phyloP scores from a whole-genome alignment of 2,329 filamentous ascomycete genomes.

The Orbilia javanica region DNA sequence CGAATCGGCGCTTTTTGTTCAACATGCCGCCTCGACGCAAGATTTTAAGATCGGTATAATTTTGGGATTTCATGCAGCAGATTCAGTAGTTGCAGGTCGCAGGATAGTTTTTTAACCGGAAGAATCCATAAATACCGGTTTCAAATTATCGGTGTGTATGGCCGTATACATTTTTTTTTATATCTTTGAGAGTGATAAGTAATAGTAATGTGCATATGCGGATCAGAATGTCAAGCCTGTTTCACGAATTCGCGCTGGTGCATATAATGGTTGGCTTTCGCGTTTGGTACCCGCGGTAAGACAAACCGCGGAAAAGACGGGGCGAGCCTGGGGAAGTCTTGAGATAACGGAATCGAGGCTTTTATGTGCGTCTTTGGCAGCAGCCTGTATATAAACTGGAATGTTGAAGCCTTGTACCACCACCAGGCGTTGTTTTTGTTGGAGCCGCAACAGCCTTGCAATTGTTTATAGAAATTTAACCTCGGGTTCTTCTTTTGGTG shows the following conservation, averaged over 20 bases:
- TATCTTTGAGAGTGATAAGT: neutral
- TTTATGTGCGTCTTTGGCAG: neutral
- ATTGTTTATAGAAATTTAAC: neutral
- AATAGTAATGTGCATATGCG: neutral
- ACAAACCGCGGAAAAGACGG: neutral
- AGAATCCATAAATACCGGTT: neutral
- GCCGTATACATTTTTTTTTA: neutral
- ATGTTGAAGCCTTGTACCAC: conserved; percentile 5
- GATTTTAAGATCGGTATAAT: neutral
- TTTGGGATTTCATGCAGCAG: neutral
- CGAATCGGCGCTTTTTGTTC: conserved; percentile 3
- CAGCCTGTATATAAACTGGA: neutral
- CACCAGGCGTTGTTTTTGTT: conserved; percentile 8
- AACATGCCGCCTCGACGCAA: conserved; percentile 14
- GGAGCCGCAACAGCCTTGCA: conserved; percentile 19
- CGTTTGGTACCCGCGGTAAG: neutral
- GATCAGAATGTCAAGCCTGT: neutral
- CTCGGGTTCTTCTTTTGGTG: too few relatives aligned
- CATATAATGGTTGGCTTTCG: conserved; percentile 1
- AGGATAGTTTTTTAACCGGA: neutral
- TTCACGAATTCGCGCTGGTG: conserved; percentile 17
- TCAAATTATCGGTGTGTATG: neutral
- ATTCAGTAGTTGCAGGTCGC: neutral
- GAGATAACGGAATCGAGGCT: neutral
- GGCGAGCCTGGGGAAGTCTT: neutral